Conservation (phyloP, 345 rosid genomes). For the Crucihimalaya himalaica region DNA sequence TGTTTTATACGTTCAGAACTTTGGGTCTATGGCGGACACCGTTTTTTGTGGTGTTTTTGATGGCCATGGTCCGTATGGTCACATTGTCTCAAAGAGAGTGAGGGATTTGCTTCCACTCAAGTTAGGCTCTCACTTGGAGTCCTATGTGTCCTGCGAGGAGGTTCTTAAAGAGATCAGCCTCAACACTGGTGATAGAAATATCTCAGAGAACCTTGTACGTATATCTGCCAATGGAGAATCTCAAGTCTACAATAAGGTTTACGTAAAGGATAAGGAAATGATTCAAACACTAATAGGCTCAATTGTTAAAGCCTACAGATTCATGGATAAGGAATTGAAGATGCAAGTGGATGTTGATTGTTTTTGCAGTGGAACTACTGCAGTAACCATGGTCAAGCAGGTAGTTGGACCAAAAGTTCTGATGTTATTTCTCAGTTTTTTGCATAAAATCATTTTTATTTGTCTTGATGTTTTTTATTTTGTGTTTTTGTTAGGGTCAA, state of each 20-base stretch:
- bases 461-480: neutral
- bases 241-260: conserved; percentile 54
- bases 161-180: conserved; percentile 61
- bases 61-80: conserved; percentile 98
- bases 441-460: neutral
- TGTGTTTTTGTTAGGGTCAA: conserved; percentile 56
- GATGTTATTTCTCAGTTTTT: conserved; percentile 13
- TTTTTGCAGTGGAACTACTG: conserved; percentile 94
- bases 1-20: conserved; percentile 58
- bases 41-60: conserved; percentile 97
- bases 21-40: conserved; percentile 73
- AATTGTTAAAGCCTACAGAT: conserved; percentile 69
- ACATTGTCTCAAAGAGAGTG: conserved; percentile 90
- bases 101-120: conserved; percentile 90
- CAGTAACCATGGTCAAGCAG: conserved; percentile 88
- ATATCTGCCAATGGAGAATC: conserved; percentile 69
- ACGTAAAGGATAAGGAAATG: conserved; percentile 52
- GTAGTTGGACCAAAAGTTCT: conserved; percentile 41
- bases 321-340: conserved; percentile 89
- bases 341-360: conserved; percentile 84
- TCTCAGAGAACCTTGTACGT: conserved; percentile 58
- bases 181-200: conserved; percentile 57
- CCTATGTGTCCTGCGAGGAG: conserved; percentile 53
- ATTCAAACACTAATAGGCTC: conserved; percentile 61
- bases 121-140: conserved; percentile 74